Percentiles rank a stretch among this genome's conserved stretches.
These are phyloP conservation scores for Plasmodium vivax DNA, from an alignment of 169 alveolate genomes.

Conservation along the genomic window DNA sequence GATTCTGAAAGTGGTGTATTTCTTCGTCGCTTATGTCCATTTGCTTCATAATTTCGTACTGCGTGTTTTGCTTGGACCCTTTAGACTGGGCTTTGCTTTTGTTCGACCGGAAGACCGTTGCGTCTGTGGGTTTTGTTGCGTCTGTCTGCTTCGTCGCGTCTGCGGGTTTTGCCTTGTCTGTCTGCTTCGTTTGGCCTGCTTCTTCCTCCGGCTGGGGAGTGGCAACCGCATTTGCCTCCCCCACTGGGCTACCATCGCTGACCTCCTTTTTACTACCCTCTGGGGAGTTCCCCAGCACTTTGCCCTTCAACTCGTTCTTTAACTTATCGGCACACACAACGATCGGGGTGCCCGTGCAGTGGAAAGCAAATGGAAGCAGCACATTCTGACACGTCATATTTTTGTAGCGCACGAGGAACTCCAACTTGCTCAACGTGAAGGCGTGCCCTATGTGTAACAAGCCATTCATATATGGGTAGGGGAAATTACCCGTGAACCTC, in stretches of 20 bases:
- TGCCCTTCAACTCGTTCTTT: conserved; percentile 86
- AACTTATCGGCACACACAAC: conserved; percentile 97
- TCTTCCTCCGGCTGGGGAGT: neutral
- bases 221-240: neutral
- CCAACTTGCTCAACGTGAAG: conserved; percentile 96
- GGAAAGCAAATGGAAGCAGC: conserved; percentile 98
- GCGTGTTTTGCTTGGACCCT: conserved; percentile 88
- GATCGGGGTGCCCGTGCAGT: conserved; percentile 99
- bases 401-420: conserved; percentile 96
- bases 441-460: conserved; percentile 99
- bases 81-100: conserved; percentile 91
- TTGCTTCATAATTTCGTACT: conserved; percentile 92
- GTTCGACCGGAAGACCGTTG: conserved; percentile 82
- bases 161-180: too few species aligned
- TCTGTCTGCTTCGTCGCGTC: neutral
- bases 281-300: neutral
- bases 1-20: conserved; percentile 95
- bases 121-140: conserved; percentile 52
- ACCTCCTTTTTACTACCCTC: neutral
- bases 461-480: conserved; percentile 99
- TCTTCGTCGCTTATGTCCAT: conserved; percentile 95
- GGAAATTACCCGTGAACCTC: conserved; percentile 96
- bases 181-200: neutral
- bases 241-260: neutral
- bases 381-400: conserved; percentile 95